Conservation (phyloP, 2,329 filamentous ascomycete species). For the Colletotrichum salicis region DNA sequence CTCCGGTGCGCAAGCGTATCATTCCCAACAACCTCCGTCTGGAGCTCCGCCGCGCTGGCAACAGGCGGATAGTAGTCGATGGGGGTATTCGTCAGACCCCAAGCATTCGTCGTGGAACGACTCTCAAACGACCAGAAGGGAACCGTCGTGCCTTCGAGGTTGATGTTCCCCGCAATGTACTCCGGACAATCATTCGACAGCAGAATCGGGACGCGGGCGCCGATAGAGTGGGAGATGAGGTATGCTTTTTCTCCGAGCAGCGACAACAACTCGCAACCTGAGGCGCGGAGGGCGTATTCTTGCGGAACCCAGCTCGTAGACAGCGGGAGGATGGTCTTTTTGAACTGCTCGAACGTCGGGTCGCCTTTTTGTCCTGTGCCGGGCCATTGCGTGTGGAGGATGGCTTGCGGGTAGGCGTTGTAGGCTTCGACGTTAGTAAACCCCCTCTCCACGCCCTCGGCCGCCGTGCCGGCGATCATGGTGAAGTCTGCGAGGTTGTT, state of each 20-base stretch:
- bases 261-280: slow-evolving; percentile 43
- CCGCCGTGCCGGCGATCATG: slow-evolving; percentile 33
- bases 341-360: slow-evolving; percentile 44
- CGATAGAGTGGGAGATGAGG: slow-evolving; percentile 46
- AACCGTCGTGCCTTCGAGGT: slow-evolving; percentile 42
- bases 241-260: slow-evolving; percentile 44
- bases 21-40: slow-evolving; percentile 30
- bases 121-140: slow-evolving; percentile 42
- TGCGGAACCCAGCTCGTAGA: slow-evolving; percentile 42
- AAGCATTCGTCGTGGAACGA: slow-evolving; percentile 41
- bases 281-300: slow-evolving; percentile 42
- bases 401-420: slow-evolving; percentile 41
- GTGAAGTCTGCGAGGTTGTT: slow-evolving; percentile 39
- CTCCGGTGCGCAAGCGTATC: slow-evolving; percentile 16
- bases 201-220: slow-evolving; percentile 35
- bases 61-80: slow-evolving; percentile 53
- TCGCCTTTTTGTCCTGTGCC: slow-evolving; percentile 44
- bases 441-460: slow-evolving; percentile 41
- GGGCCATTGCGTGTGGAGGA: slow-evolving; percentile 52
- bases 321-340: slow-evolving; percentile 41
- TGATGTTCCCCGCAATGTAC: slow-evolving; percentile 41
- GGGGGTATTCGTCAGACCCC: slow-evolving; percentile 54
- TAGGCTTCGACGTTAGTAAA: slow-evolving; percentile 45
- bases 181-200: slow-evolving; percentile 43
- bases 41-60: slow-evolving; percentile 17